Conservation (phyloP, 345 rosid genomes). For the Chamaenerion angustifolium region DNA sequence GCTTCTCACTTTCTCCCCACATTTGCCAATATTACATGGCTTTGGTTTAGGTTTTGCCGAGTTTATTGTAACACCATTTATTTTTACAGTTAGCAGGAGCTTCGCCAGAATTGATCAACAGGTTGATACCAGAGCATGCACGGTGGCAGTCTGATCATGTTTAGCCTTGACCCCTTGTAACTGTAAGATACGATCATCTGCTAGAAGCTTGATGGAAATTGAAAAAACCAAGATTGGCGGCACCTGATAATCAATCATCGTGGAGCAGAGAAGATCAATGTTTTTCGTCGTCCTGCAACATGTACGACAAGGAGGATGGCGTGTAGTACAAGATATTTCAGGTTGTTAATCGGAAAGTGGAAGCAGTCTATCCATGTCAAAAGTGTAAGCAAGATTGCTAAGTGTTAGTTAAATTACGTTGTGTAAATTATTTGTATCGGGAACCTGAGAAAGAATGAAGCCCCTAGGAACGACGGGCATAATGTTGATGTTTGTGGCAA, state of each 20-base stretch:
- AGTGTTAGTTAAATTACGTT: not conserved
- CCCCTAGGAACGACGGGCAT: no score
- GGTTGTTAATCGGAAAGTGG: not conserved
- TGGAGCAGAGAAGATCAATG: not conserved
- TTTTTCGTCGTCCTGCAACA: no score
- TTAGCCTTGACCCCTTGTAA: not conserved
- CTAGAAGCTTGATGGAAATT: conserved; percentile 4
- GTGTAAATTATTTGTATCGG: conserved; percentile 17
- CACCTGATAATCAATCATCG: not conserved
- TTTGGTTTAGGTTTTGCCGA: not conserved
- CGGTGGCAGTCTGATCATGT: conserved; percentile 33
- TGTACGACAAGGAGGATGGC: not conserved
- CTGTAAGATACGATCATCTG: not conserved
- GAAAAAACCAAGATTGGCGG: not conserved
- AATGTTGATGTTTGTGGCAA: no score
- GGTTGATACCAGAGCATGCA: conserved; percentile 65
- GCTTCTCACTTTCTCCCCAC: not conserved
- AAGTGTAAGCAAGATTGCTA: not conserved
- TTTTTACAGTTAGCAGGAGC: conserved; percentile 43
- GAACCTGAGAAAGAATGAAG: not conserved
- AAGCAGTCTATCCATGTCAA: not conserved
- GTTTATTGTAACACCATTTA: not conserved
- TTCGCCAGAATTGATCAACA: conserved; percentile 56
- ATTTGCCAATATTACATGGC: not conserved
- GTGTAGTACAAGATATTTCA: no score